Evolutionary conservation across 176 grass and related monocot genomes (phyloP).

Genomic region (Eleusine coracana): DNA sequence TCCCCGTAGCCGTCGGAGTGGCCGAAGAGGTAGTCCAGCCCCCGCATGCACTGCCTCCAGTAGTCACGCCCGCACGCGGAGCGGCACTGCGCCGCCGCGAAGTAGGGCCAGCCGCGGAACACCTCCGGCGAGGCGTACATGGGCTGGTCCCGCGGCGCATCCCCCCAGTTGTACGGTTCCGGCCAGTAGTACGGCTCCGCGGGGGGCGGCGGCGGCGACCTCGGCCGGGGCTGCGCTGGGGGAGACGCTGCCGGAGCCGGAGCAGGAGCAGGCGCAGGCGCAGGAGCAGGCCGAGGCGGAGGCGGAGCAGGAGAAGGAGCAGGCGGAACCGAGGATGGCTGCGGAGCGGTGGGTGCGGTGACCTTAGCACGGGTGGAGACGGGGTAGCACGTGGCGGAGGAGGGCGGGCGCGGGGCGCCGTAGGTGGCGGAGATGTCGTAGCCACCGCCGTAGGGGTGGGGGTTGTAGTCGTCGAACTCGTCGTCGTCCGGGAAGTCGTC

Average conservation of each 20-base stretch:
- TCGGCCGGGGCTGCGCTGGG: not conserved
- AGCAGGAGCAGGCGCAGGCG: not conserved
- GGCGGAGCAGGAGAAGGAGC: not conserved
- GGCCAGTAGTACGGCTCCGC: constrained; percentile 64
- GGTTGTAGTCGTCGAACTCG: constrained; percentile 83
- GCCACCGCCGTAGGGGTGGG: constrained; percentile 80
- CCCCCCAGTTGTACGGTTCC: constrained; percentile 61
- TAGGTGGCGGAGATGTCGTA: constrained; percentile 80
- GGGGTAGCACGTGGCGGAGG: constrained; percentile 49
- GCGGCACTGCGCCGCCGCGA: not conserved
- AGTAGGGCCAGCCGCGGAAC: constrained; percentile 58
- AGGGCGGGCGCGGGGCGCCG: constrained; percentile 55
- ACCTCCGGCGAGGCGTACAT: constrained; percentile 59
- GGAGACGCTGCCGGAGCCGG: not conserved
- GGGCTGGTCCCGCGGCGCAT: constrained; percentile 19
- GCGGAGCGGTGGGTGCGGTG: constrained; percentile 16
- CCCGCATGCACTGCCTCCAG: constrained; percentile 70
- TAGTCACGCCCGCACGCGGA: constrained; percentile 47
- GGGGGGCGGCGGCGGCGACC: not conserved
- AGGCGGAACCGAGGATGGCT: not conserved
- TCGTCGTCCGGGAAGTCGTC: constrained; percentile 64
- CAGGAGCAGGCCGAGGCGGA: not conserved
- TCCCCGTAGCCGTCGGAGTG: constrained; percentile 88
- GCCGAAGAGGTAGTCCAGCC: constrained; percentile 86
- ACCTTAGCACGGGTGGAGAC: constrained; percentile 13